Conservation (phyloP, 1,284 basidiomycete species). For the Farysia itapuensis region DNA sequence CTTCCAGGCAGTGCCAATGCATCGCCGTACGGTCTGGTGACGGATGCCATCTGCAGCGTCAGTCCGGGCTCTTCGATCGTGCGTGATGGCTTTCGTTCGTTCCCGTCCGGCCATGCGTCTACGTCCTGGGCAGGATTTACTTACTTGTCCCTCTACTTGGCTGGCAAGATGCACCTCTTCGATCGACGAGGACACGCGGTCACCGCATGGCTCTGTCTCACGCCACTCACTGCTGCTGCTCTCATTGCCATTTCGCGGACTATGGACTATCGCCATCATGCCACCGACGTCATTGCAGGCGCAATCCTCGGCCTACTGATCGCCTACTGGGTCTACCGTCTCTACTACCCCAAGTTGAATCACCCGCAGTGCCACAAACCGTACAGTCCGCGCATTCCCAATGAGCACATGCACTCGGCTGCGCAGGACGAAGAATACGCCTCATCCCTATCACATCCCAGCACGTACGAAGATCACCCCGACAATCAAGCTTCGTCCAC, state of each 20-base stretch:
- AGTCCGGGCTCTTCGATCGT: constrained; percentile 12
- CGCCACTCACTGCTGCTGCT: constrained; percentile 76
- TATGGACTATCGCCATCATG: constrained; percentile 63
- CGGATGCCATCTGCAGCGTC: constrained; percentile 75
- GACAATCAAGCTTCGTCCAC: too few relatives aligned
- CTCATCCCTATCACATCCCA: too few relatives aligned
- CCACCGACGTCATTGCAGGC: constrained; percentile 74
- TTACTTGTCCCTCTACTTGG: constrained; percentile 77
- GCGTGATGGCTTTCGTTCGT: constrained; percentile 77
- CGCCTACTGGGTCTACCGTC: constrained; percentile 64
- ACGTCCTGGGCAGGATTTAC: constrained; percentile 90
- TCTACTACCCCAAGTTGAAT: constrained; percentile 41
- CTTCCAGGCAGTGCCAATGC: constrained; percentile 67
- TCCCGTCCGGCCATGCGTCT: constrained; percentile 89
- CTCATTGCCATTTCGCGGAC: constrained; percentile 74
- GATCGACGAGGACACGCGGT: constrained; percentile 78
- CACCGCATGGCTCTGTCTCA: constrained; percentile 80
- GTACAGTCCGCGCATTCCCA: constrained; percentile 33
- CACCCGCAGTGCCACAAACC: constrained; percentile 41
- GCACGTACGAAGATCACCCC: too few relatives aligned
- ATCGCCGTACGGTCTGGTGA: constrained; percentile 70
- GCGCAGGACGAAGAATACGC: too few relatives aligned
- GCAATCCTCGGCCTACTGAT: constrained; percentile 73
- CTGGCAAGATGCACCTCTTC: constrained; percentile 82
- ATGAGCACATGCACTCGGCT: too few relatives aligned